A percentile compares a stretch with the other conserved stretches of the same genome.
These are phyloP conservation scores for Cystofilobasidium capitatum DNA, from an alignment of 768 basidiomycete genomes.

Conservation along the genomic window DNA sequence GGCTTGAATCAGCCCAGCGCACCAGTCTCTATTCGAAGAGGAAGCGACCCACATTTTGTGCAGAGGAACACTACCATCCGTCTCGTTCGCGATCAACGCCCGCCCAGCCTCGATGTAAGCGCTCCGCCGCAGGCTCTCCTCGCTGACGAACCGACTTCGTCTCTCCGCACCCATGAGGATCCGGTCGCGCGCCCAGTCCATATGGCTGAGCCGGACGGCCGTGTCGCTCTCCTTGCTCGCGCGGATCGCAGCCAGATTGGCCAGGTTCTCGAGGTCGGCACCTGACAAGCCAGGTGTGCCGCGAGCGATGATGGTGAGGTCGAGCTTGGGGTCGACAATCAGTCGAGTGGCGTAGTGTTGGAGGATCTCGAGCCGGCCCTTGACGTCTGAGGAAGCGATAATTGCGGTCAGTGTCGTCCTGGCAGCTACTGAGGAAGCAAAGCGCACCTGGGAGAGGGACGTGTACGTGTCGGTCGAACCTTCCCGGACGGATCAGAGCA, in stretches of 20 bases:
- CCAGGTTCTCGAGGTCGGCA: constrained; percentile 81
- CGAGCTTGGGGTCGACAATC: constrained; percentile 61
- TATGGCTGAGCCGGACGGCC: constrained; percentile 66
- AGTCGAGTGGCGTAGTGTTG: constrained; percentile 82
- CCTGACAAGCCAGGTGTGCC: constrained; percentile 95
- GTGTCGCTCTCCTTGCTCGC: constrained; percentile 73
- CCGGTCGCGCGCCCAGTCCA: constrained; percentile 92
- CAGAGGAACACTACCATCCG: constrained; percentile 87
- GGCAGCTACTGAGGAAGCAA: too few species aligned
- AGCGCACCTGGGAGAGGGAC: constrained; percentile 26
- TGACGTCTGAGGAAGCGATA: constrained; percentile 88
- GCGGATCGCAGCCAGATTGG: constrained; percentile 91
- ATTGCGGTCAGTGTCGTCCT: constrained; percentile 46
- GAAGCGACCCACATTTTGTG: constrained; percentile 61
- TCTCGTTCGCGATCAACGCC: constrained; percentile 86
- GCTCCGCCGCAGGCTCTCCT: constrained; percentile 74
- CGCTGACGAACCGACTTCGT: constrained; percentile 76
- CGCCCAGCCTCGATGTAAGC: constrained; percentile 76
- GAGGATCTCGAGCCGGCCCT: constrained; percentile 83
- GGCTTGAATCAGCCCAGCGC: background rate
- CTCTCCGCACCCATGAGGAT: constrained; percentile 92
- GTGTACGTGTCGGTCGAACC: constrained; percentile 70
- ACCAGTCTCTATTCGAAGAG: background rate
- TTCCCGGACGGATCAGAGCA: constrained; percentile 87
- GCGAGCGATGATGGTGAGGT: constrained; percentile 77